Base-by-base conservation (phyloP, 176 grass and related monocot species). In the Calamus simplicifolius region DNA sequence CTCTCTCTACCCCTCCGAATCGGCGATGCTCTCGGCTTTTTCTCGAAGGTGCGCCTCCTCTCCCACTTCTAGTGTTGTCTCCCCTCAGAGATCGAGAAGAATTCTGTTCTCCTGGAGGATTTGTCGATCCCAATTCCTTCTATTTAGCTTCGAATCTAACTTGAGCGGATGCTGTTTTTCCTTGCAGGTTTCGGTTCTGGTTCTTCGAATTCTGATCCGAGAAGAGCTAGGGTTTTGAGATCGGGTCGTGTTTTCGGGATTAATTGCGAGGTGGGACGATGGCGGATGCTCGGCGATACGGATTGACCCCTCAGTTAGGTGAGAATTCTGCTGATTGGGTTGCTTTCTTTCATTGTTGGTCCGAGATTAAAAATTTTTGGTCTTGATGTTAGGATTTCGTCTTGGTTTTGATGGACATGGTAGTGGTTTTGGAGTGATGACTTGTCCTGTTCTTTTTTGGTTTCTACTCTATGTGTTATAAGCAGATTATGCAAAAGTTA, bases 41-140 rank as follows among this genome's bases (percentile, higher is more conserved):
- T n/a, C 6, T 55, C 17, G 52, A 54, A 54, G 52, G 18, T 54
- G 23, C 50, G 16, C 3, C n/a, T 21, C 2, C 2, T 10, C 3
- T 23, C 21, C 21, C 21, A 10, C 8, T 10, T 12, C 7, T 25
- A 17, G 4, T 19, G 8, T 55, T 6, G 12, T 43, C 35, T 43
- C 8, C 35, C 8, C 35, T 43, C 35, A 1, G 10, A 43, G 12
- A 13, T 43, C 12, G 12, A 3, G 12, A 43, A 43, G 35, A 43
- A 43, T 43, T 43, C 10, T 8, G 8, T 3, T 43, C 35, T 3
- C 10, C 35, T 57, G 52, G 59, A 75, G 70, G 62, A 57, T 81
- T 75, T 35, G 54, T 49, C 25, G 68, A 62, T 57, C 35, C 55
- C 50, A 16, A 54, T 30, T 12, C 49, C 16, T 15, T 48, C 35